Base-by-base conservation (phyloP, 345 rosid genomes). In the Moringa oleifera region DNA sequence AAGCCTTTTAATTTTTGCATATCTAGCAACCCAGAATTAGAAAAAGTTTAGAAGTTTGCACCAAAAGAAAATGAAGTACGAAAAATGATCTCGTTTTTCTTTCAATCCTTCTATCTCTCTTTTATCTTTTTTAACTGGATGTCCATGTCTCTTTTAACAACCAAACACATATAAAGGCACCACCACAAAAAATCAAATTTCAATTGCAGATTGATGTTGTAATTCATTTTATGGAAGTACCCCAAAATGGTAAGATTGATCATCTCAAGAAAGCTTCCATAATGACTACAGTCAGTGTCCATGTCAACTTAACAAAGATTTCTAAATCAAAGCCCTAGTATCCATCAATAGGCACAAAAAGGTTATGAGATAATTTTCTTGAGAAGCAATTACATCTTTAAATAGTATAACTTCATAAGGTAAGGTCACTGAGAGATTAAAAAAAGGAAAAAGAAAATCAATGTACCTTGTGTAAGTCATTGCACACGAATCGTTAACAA, bases 1-100 rank as follows among this genome's bases (percentile, higher is more conserved):
- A 81, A 79, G 85, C 71, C 87, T 80, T 80, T 80, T 92, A 85
- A 85, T 89, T 63, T 89, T 73, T 57, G 77, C 76, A 74, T 92
- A 92, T 75, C 98, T 92, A 75, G 46, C 25, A 63, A 72, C 59
- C 58, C 75, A 52, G 57, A 68, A 53, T 68, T 12, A 63, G 23
- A 56, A 24, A 57, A n/a, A 25, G 51, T n/a, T 64, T 41, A 64
- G 68, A 53, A 20, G 23, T 41, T 52, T 49, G 28, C 22, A 61
- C 51, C 23, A 23, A 54, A 62, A 47, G 7, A n/a, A 24, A 53
- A 20, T 10, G 1, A 41, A 15, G 13, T 4, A 18, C 10, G n/a
- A 51, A 3, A 51, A 51, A 47, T 12, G 19, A 2, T 13, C 51
- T 18, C 17, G 15, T 47, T 51, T 28, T 8, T 28, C 33, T 28